Base-by-base conservation (phyloP, 371 early-diverging fungal genomes). In the Dichotomocladium elegans region DNA sequence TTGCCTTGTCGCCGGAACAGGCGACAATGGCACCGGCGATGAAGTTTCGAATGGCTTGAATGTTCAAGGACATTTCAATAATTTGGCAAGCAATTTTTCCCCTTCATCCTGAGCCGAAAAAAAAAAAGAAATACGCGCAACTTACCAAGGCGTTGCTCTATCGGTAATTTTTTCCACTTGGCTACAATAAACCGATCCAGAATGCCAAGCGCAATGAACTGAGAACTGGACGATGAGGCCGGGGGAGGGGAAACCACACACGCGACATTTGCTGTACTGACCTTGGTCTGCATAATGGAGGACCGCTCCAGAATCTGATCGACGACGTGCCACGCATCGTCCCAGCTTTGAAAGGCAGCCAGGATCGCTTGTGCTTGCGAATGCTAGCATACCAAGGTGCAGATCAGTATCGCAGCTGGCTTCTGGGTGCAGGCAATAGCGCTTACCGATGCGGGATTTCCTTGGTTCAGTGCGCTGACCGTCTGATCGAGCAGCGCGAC, bases 161-260 rank as follows among this genome's bases (percentile, higher is more conserved):
- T 74, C 19, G 91, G 90, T 37, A 99, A 82, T 19, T 90, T 74
- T 63, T 90, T 90, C 99, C 98, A 99, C 72, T 89, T 83, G 17
- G 89, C 89, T 64, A 92, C 88, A 51, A 99, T 89, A 10, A 95
- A 81, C 51, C 88, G 86, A 58, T 96, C 99, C 29, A 99, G 70
- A 25, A 98, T 86, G 55, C 89, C 87, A 30, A 99, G 79, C 15
- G 94, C 96, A 62, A 99, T 78, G 58, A 87, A 93, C 91, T 60
- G 41, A 22, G 58, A 3, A 25, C 30, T n/a, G 35, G 41, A 41
- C 17, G 28, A 37, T 47, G 51, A 35, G 45, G 19, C 15, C 17
- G 40, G 14, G 31, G 27, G 19, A n/a, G 43, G 14, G 29, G 5
- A n/a, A 27, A 29, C 6, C 19, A 15, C 0, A 17, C 14, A 49